Base-by-base conservation (phyloP, 768 basidiomycete genomes). In the Russula sp. region DNA sequence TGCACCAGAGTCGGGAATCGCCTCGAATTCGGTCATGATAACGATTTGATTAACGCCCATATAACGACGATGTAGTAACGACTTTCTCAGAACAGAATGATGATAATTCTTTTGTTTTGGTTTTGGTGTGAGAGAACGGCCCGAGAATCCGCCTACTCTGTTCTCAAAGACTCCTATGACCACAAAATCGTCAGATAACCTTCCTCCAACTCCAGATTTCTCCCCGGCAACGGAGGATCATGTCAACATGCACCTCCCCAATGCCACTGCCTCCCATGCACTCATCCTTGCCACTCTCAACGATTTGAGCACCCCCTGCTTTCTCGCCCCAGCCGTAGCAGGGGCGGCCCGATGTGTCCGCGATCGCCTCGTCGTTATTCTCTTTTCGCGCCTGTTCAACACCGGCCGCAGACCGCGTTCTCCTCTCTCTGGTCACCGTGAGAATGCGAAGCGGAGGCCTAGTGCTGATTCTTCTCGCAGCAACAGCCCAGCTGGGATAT, bases 331-430 rank as follows among this genome's bases (percentile, higher is more conserved):
- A 7, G 77, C 80, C 62, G 84, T 90, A 63, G 71, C 78, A 16
- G 72, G 77, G 16, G 87, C 86, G 13, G 76, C 82, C 61, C 18
- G 68, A 76, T 7, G 76, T 50, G 81, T 87, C 1, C 73, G 76
- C 7, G 72, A 80, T 20, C 76, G 78, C 13, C 84, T 92, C 69
- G 71, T 83, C 59, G 81, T 92, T 71, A 73, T 90, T 67, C 80
- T 92, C 66, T 76, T 89, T 72, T 86, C 88, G 11, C 77, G 82
- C 5, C 75, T 82, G 64, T 89, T 90, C 73, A 80, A 83, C 50
- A 54, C 63, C 2, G 62, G 63, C 24, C 66, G 57, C 66, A 64
- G 40, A 65, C 50, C 57, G 8, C 67, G 51, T n/a, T 57, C 58
- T 16, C 61, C 61, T n/a, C 28, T 52, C 42, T 44, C 32, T 5